A percentile compares a stretch with the other conserved stretches of the same genome.
These are phyloP conservation scores for Mycena latifolia DNA, from an alignment of 768 basidiomycete genomes.

Conservation along the genomic window DNA sequence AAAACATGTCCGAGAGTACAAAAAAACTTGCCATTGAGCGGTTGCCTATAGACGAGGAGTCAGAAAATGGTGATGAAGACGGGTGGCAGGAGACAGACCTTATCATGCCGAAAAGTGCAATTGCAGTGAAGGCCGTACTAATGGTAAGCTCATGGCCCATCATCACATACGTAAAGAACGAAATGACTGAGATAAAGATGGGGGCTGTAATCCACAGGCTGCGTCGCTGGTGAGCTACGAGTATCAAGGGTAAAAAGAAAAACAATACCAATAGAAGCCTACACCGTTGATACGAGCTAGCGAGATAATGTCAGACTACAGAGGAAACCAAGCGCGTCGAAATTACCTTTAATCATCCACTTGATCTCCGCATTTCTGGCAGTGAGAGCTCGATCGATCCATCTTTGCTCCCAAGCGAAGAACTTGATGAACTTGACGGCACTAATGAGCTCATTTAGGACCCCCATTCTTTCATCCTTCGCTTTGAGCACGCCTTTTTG, in stretches of 20 bases:
- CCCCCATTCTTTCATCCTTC: constrained; percentile 82
- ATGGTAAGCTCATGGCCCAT: constrained; percentile 83
- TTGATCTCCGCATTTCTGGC: constrained; percentile 28
- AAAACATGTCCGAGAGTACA: neutral
- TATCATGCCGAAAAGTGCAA: constrained; percentile 90
- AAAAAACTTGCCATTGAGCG: constrained; percentile 24
- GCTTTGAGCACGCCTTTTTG: constrained; percentile 73
- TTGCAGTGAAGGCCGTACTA: constrained; percentile 88
- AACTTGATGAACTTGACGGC: constrained; percentile 67
- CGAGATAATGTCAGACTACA: constrained; percentile 1
- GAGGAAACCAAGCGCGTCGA: neutral
- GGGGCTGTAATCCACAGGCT: constrained; percentile 77
- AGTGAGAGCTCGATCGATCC: constrained; percentile 28
- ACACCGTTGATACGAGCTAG: constrained; percentile 79
- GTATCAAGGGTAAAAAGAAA: neutral
- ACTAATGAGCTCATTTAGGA: constrained; percentile 84
- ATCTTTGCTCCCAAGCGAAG: constrained; percentile 35
- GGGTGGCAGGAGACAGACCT: constrained; percentile 50
- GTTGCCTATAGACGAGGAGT: constrained; percentile 22
- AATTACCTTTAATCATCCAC: constrained; percentile 71
- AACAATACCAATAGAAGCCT: constrained; percentile 57
- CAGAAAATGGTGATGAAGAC: neutral
- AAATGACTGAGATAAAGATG: constrained; percentile 84
- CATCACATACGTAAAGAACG: constrained; percentile 82
- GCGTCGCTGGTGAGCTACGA: neutral